Percentiles rank a stretch among this genome's conserved stretches.
Conservation (phyloP, 106 monocot species). For the Alisma plantagoaquatica region DNA sequence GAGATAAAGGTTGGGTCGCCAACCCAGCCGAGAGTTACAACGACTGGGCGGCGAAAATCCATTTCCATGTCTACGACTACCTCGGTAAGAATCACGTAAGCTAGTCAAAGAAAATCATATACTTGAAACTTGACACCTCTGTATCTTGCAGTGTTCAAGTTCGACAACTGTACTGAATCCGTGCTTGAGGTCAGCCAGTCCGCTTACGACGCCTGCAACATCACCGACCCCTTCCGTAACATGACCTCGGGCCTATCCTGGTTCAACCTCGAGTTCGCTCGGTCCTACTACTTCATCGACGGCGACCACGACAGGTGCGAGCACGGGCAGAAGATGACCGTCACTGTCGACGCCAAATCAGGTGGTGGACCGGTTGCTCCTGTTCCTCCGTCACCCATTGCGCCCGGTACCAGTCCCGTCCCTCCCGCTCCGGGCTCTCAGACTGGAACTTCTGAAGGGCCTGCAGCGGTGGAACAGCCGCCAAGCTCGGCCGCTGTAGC, state of each 20-base stretch:
- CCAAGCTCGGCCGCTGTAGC: too few relatives aligned
- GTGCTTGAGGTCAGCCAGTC: conserved; percentile 43
- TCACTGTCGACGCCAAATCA: conserved; percentile 27
- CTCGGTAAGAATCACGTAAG: too few relatives aligned
- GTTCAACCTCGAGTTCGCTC: conserved; percentile 36
- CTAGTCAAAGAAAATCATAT: too few relatives aligned
- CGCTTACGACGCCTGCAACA: conserved; percentile 39
- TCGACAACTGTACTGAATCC: conserved; percentile 41
- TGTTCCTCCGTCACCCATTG: background rate
- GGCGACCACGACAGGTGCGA: conserved; percentile 30
- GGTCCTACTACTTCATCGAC: conserved; percentile 52
- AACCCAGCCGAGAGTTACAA: conserved; percentile 10
- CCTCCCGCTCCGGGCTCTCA: too few relatives aligned
- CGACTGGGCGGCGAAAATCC: conserved; percentile 6
- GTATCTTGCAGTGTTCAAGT: conserved; percentile 56
- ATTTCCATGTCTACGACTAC: conserved; percentile 10
- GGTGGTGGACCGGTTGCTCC: background rate
- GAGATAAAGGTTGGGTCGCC: conserved; percentile 4
- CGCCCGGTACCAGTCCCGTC: too few relatives aligned
- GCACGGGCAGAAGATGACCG: conserved; percentile 36
- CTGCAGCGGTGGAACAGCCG: too few relatives aligned
- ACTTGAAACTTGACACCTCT: background rate
- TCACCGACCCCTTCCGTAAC: conserved; percentile 26
- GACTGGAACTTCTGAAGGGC: too few relatives aligned
- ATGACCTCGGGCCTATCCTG: conserved; percentile 25